Percentiles rank a stretch among this genome's conserved stretches.
Evolutionary conservation across 1,284 basidiomycete genomes (phyloP).

Genomic region (Cystobasidium sp.): DNA sequence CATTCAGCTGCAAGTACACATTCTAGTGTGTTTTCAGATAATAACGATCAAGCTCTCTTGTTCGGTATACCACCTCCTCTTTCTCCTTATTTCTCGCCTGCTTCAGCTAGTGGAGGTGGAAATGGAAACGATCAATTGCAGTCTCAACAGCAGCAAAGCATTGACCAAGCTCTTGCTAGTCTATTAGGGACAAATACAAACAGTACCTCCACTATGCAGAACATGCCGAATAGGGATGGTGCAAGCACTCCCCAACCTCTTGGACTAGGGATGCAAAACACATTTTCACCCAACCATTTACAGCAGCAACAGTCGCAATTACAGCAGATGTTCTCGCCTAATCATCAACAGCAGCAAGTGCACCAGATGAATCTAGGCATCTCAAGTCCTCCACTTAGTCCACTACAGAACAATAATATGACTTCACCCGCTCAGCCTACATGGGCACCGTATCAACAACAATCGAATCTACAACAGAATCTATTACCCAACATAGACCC

Average conservation of each 20-base stretch:
- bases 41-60: conserved; percentile 8
- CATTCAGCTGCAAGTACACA: conserved; percentile 27
- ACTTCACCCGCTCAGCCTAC: conserved; percentile 10
- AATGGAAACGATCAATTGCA: too few relatives aligned
- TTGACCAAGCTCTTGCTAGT: conserved; percentile 41
- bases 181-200: conserved; percentile 5
- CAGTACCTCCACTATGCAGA: not conserved
- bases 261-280: not conserved
- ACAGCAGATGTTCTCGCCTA: conserved; percentile 11
- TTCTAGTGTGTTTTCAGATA: conserved; percentile 37
- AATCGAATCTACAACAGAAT: conserved; percentile 7
- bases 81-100: conserved; percentile 5
- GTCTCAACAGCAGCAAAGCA: conserved; percentile 13
- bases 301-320: not conserved
- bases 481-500: conserved; percentile 19
- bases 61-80: conserved; percentile 29
- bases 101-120: not conserved
- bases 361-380: conserved; percentile 9
- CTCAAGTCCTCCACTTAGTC: conserved; percentile 31
- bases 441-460: conserved; percentile 39
- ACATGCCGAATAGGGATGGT: conserved; percentile 5
- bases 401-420: conserved; percentile 5
- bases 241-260: conserved; percentile 4
- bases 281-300: not conserved
- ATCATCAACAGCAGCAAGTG: conserved; percentile 13